A percentile compares a stretch with the other conserved stretches of the same genome.
These are phyloP conservation scores for Arthrinium phaeospermum DNA, from an alignment of 2,329 filamentous ascomycete genomes.

Conservation along the genomic window DNA sequence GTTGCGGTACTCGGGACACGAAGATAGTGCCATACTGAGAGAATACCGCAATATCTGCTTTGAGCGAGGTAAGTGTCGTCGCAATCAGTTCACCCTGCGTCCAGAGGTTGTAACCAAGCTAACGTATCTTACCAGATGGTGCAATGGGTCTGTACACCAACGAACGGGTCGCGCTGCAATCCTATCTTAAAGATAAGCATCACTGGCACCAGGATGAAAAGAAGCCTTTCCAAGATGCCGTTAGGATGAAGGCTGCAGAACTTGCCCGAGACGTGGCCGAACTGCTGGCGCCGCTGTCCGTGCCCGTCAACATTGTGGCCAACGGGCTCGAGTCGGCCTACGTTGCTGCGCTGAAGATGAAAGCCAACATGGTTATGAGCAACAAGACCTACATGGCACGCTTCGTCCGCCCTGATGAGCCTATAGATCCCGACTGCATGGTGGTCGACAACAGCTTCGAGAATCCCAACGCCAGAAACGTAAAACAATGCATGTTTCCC, in stretches of 20 bases:
- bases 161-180: neutral
- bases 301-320: neutral
- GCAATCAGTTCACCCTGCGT: too few relatives aligned
- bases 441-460: neutral
- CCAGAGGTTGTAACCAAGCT: too few relatives aligned
- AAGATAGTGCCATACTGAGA: neutral
- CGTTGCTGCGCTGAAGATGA: neutral
- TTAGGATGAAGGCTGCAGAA: neutral
- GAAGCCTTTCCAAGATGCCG: neutral
- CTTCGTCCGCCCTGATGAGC: neutral
- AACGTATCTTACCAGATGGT: neutral
- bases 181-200: neutral
- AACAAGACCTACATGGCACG: neutral
- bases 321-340: neutral
- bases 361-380: neutral
- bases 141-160: neutral
- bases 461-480: too few relatives aligned
- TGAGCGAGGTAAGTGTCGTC: neutral
- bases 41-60: neutral
- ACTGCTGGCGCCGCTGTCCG: neutral
- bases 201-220: neutral
- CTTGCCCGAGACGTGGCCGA: neutral
- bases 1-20: neutral
- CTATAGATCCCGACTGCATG: neutral
- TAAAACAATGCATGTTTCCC: neutral